A percentile compares a stretch with the other conserved stretches of the same genome.
Conservation (phyloP, 2,329 filamentous ascomycete species). For the Mollisia scopiformis region DNA sequence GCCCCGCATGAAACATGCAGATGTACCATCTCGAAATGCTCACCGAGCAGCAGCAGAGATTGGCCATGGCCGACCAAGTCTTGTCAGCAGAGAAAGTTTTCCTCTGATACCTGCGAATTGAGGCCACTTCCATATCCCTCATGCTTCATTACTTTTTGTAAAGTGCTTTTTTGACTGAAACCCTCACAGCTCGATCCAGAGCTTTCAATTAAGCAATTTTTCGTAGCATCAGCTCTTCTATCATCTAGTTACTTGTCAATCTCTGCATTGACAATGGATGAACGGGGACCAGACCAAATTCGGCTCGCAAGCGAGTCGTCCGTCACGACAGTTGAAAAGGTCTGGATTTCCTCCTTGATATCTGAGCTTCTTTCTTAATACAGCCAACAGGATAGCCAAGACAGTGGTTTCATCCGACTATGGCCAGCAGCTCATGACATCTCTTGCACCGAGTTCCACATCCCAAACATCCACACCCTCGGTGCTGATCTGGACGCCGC, state of each 20-base stretch:
- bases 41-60: neutral
- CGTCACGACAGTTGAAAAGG: neutral
- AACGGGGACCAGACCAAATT: neutral
- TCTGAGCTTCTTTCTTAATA: neutral
- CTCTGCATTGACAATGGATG: neutral
- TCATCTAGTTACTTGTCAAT: too few relatives aligned
- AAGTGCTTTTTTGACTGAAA: too few relatives aligned
- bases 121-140: neutral
- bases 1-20: too few relatives aligned
- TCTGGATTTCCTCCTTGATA: neutral
- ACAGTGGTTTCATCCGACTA: slow-evolving; percentile 7
- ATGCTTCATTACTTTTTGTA: neutral
- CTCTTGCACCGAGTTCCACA: slow-evolving; percentile 1
- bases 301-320: neutral
- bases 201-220: too few relatives aligned
- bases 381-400: neutral
- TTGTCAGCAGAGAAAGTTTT: neutral
- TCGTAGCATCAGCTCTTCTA: too few relatives aligned
- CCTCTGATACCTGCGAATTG: neutral
- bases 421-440: slow-evolving; percentile 3
- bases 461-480: slow-evolving; percentile 4
- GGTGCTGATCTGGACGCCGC: slow-evolving; percentile 7
- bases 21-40: neutral
- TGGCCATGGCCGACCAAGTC: neutral
- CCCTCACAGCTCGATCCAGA: too few relatives aligned